phyloP scores from a whole-genome alignment of 2,329 filamentous ascomycete species.

The Stachybotrys echinatus region DNA sequence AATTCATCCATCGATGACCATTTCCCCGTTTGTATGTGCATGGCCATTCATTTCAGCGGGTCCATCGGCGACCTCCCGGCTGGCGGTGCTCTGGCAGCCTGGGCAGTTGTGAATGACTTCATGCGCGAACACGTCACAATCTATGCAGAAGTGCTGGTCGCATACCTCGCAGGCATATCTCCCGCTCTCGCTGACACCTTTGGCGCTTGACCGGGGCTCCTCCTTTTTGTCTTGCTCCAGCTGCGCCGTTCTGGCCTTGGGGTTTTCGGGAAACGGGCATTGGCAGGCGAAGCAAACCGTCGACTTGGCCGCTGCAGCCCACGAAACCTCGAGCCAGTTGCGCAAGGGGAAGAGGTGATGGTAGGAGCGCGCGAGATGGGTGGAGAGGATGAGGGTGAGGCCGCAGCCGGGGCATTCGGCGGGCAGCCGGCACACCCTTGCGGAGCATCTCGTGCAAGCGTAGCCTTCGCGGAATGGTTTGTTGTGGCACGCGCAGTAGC shows the following conservation, averaged over 20 bases:
- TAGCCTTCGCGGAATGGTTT: slow-evolving; percentile 80
- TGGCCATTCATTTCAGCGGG: slow-evolving; percentile 23
- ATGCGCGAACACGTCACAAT: slow-evolving; percentile 94
- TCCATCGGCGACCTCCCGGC: slow-evolving; percentile 9
- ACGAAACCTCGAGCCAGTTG: slow-evolving; percentile 88
- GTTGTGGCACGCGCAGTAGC: slow-evolving; percentile 88
- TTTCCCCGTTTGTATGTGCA: slow-evolving; percentile 31
- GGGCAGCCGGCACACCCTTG: slow-evolving; percentile 85
- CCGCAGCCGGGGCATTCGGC: slow-evolving; percentile 88
- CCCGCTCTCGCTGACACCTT: slow-evolving; percentile 76
- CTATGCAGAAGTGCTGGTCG: slow-evolving; percentile 88
- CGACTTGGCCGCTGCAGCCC: slow-evolving; percentile 61
- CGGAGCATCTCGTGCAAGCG: slow-evolving; percentile 79
- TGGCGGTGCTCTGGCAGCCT: slow-evolving; percentile 62
- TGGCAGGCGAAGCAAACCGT: slow-evolving; percentile 75
- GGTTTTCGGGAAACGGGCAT: slow-evolving; percentile 57
- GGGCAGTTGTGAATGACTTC: slow-evolving; percentile 95
- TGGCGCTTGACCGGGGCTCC: slow-evolving; percentile 23
- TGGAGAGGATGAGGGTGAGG: slow-evolving; percentile 88
- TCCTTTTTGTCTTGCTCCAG: neutral
- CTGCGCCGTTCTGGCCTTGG: slow-evolving; percentile 16
- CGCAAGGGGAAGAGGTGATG: slow-evolving; percentile 86
- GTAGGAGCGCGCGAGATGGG: slow-evolving; percentile 87
- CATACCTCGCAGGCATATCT: slow-evolving; percentile 90
- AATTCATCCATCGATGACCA: slow-evolving; percentile 36